Evolutionary conservation across 345 rosid species (phyloP).

Genomic region (Cardamine resedifolia): DNA sequence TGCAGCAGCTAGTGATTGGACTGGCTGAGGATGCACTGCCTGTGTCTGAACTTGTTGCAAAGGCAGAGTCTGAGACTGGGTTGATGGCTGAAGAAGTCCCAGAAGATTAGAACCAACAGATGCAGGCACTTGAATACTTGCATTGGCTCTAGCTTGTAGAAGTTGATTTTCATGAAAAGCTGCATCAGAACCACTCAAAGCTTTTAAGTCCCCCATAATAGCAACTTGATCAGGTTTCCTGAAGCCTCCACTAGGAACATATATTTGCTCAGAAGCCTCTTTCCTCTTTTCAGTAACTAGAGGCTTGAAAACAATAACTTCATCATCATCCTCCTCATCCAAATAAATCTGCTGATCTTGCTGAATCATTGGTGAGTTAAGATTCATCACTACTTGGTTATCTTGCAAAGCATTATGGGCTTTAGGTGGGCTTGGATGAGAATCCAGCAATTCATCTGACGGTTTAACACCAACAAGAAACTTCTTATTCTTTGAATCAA

Average conservation of each 20-base stretch:
- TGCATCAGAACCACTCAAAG: slow-evolving; percentile 41
- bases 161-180: slow-evolving; percentile 45
- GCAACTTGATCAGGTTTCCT: slow-evolving; percentile 45
- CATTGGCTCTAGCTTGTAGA: slow-evolving; percentile 46
- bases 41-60: slow-evolving; percentile 36
- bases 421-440: slow-evolving; percentile 35
- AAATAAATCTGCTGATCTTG: slow-evolving; percentile 42
- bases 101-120: slow-evolving; percentile 43
- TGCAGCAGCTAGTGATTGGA: slow-evolving; percentile 26
- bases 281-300: slow-evolving; percentile 57
- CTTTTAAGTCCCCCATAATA: slow-evolving; percentile 44
- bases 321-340: slow-evolving; percentile 79
- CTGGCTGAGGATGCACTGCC: slow-evolving; percentile 27
- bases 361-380: slow-evolving; percentile 36
- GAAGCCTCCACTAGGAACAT: slow-evolving; percentile 47
- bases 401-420: slow-evolving; percentile 41
- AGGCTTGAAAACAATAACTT: slow-evolving; percentile 94
- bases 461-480: slow-evolving; percentile 70
- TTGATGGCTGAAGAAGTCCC: slow-evolving; percentile 21
- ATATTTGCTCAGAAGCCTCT: slow-evolving; percentile 44
- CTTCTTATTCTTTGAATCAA: slow-evolving; percentile 71
- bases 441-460: slow-evolving; percentile 41
- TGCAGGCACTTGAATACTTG: slow-evolving; percentile 39
- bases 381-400: slow-evolving; percentile 36
- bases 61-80: slow-evolving; percentile 36